Conservation (phyloP, 352 stramenopile genomes). For the Aphanomyces invadans region DNA sequence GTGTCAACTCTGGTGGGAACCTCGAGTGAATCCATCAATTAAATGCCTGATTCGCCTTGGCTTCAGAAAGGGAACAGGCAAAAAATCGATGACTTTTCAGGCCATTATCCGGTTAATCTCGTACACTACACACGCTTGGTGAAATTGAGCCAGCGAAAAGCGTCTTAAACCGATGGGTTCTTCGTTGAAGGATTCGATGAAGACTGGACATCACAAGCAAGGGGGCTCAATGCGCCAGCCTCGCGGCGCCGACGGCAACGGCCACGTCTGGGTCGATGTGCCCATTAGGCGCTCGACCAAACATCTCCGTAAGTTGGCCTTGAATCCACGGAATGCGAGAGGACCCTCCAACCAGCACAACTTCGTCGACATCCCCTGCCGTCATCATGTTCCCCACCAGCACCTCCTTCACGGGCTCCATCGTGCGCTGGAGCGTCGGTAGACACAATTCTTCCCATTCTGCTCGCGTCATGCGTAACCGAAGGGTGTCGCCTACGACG, state of each 20-base stretch:
- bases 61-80: too few species aligned
- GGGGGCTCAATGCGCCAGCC: conserved; percentile 17
- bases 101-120: background rate
- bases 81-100: background rate
- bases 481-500: background rate
- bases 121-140: too few species aligned
- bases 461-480: conserved; percentile 33
- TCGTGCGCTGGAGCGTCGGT: conserved; percentile 44
- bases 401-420: conserved; percentile 46
- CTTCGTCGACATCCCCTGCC: conserved; percentile 41
- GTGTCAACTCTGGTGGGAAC: too few species aligned
- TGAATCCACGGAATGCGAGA: conserved; percentile 55
- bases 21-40: background rate
- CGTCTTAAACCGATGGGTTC: background rate
- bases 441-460: conserved; percentile 44
- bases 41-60: too few species aligned
- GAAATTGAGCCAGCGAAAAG: too few species aligned
- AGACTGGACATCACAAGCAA: background rate
- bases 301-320: conserved; percentile 36
- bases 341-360: conserved; percentile 51
- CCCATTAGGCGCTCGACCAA: conserved; percentile 40
- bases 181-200: background rate
- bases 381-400: conserved; percentile 52
- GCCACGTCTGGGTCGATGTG: conserved; percentile 63
- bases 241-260: conserved; percentile 52